phyloP scores from a whole-genome alignment of 2,329 filamentous ascomycete species.

The Fusarium luffae region DNA sequence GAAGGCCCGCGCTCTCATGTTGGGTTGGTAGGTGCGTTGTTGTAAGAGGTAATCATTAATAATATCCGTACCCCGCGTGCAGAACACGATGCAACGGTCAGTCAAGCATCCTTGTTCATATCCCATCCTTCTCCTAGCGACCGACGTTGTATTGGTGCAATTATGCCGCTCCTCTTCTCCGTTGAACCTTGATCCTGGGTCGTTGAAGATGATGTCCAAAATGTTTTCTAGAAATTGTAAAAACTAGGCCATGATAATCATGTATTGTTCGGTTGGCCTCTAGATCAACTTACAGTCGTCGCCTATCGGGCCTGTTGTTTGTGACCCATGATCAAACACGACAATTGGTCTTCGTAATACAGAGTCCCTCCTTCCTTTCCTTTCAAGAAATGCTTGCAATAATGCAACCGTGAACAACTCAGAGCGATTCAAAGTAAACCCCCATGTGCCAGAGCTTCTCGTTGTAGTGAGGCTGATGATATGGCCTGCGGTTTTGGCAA shows the following conservation, averaged over 20 bases:
- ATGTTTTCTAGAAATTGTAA: neutral
- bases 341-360: neutral
- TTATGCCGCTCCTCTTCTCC: constrained; percentile 1
- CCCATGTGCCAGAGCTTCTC: neutral
- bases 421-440: too few relatives aligned
- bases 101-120: constrained; percentile 12
- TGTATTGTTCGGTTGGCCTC: neutral
- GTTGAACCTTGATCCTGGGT: constrained; percentile 8
- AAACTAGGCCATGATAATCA: neutral
- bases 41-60: neutral
- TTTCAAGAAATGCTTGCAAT: too few relatives aligned
- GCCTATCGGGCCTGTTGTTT: constrained; percentile 28
- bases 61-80: constrained; percentile 22
- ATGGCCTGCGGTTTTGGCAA: neutral
- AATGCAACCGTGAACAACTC: too few relatives aligned
- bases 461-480: neutral
- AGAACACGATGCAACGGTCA: constrained; percentile 20
- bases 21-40: neutral
- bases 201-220: neutral
- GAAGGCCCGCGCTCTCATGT: constrained; percentile 23
- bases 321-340: neutral
- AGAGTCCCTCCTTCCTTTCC: too few relatives aligned
- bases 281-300: constrained; percentile 25
- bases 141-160: constrained; percentile 27
- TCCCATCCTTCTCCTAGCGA: neutral